Evolutionary conservation across 2,329 filamentous ascomycete genomes (phyloP), one percentile per base, ranked within the genome.

Genomic region (Rhinocladiella similis): DNA sequence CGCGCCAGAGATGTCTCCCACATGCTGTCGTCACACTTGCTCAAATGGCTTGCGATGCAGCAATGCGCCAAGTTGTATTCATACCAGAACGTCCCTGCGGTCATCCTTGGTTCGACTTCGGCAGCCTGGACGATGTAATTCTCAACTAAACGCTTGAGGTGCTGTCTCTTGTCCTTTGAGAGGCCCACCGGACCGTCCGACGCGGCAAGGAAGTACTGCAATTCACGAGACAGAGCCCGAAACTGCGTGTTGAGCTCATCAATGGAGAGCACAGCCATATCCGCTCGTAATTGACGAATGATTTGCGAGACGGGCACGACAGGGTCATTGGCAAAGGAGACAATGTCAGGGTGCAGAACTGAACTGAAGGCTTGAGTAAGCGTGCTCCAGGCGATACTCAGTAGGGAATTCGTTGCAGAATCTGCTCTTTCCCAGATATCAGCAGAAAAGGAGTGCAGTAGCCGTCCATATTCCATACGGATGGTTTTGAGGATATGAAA

Each of bases 331-430:
- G 33, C n/a, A 27, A 47, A 52, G 3, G 25, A 20, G 10, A 58
- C 12, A 5, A 50, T n/a, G 18, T 54, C 55, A 19, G 50, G 55
- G 22, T 49, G 43, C 25, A 46, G 20, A 16, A 38, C 35, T 16
- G 50, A 54, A 29, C 27, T 27, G n/a, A 46, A 35, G 9, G 48
- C 54, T 14, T 56, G 48, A n/a, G 47, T 56, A 13, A 56, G 18
- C 20, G 41, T 52, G 54, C 47, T 52, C 54, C 54, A 56, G 41
- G 39, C 39, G 10, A 50, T 42, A 13, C 43, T 39, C 19, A 56
- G 14, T 6, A 51, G 16, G 9, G 38, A 35, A 29, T 38, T 56
- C n/a, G 29, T 42, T 14, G 16, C 13, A 16, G 20, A 10, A n/a
- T 29, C 45, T 29, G 46, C 25, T 9, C 20, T 19, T 5, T 35